Percentiles rank a stretch among this genome's conserved stretches.
These are phyloP conservation scores for Pseudozyma flocculosa DNA, from an alignment of 1,284 basidiomycete genomes.

Conservation along the genomic window DNA sequence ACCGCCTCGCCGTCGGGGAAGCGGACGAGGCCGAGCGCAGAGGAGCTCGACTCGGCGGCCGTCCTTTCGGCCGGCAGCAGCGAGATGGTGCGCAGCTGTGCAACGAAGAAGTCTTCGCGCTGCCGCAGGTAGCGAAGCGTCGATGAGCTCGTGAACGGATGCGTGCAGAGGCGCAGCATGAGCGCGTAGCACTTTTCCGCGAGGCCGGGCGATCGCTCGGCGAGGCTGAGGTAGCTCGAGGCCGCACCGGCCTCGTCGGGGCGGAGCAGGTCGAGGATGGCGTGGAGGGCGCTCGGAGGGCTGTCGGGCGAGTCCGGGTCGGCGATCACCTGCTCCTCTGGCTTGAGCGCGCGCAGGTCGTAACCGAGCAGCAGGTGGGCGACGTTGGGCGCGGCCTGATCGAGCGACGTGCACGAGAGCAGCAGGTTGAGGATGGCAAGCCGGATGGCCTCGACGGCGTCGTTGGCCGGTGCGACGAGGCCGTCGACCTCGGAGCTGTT, in stretches of 20 bases:
- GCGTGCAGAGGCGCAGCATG: slow-evolving; percentile 80
- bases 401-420: slow-evolving; percentile 72
- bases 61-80: slow-evolving; percentile 39
- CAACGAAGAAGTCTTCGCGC: slow-evolving; percentile 82
- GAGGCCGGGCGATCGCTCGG: slow-evolving; percentile 65
- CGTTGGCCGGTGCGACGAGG: slow-evolving; percentile 57
- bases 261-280: slow-evolving; percentile 64
- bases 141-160: slow-evolving; percentile 77
- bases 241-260: slow-evolving; percentile 21
- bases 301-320: slow-evolving; percentile 61
- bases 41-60: slow-evolving; percentile 15
- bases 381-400: slow-evolving; percentile 74
- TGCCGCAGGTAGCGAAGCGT: slow-evolving; percentile 85
- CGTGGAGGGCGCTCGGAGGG: slow-evolving; percentile 65
- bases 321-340: slow-evolving; percentile 61
- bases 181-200: slow-evolving; percentile 84
- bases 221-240: slow-evolving; percentile 23
- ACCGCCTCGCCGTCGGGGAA: slow-evolving; percentile 73
- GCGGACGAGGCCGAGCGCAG: slow-evolving; percentile 68
- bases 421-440: slow-evolving; percentile 82
- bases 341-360: slow-evolving; percentile 63
- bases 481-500: slow-evolving; percentile 65
- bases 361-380: slow-evolving; percentile 85
- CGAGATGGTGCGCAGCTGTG: slow-evolving; percentile 75
- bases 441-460: slow-evolving; percentile 68